Base-by-base conservation (phyloP, 2,329 filamentous ascomycete genomes). In the Delphinella strobiligena region DNA sequence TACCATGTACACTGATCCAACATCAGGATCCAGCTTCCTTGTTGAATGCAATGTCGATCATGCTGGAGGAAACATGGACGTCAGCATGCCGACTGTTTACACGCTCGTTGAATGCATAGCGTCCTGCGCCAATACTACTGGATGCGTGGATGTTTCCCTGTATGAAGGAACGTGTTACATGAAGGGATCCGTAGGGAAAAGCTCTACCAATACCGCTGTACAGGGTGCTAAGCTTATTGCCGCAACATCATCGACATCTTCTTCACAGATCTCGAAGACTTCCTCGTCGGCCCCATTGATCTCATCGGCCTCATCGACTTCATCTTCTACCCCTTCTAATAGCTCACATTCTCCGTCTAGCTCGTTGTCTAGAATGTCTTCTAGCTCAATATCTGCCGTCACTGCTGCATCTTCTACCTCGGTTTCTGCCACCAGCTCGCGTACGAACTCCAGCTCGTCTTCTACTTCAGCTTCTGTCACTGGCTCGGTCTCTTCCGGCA, bases 11-110 rank as follows among this genome's bases (percentile, higher is more conserved):
- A 47, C 37, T 11, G 46, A 41, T 10, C 16, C 41, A 10, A 51
- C 42, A 24, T 27, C 22, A 12, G 48, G 49, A 16, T 40, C 43
- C 4, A 38, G 35, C 17, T 55, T 50, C 39, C 17, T 48, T 18
- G 48, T 56, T 35, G 50, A 54, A 33, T 56, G 54, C 41, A 47
- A 41, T 24, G 48, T 49, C 19, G 54, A 56, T 30, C 51, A 55
- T 38, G 31, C 38, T 5, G 52, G 47, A n/a, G 54, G 53, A 29
- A 50, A 56, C 37, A 38, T 54, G 8, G 53, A 59, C 40, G 42
- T 58, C 34, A 40, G 41, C n/a, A 42, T 41, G 9, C 30, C 46
- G 5, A 34, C 32, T 19, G 45, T 44, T 12, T 37, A 36, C 35
- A 43, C 36, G 35, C 44, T 54, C 31, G 34, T 46, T 27, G 37